Evolutionary conservation across 116 monocot genomes (phyloP).

Genomic region (Cymodocea nodosa): DNA sequence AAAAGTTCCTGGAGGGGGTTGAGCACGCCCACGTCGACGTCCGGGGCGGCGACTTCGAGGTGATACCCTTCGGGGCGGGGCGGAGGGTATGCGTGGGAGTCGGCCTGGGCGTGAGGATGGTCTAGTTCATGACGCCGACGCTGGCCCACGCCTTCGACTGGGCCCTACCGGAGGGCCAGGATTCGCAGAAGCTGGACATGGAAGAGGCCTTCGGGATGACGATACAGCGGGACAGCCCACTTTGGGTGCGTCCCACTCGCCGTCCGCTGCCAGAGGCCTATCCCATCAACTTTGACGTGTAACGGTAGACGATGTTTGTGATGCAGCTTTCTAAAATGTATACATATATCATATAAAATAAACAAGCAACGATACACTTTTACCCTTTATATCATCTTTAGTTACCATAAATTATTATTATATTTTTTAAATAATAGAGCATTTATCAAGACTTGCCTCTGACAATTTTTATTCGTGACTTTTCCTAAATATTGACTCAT

Average conservation of each 20-base stretch:
- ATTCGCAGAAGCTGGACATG: slow-evolving; percentile 38
- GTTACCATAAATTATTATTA: too few relatives aligned
- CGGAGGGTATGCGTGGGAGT: slow-evolving; percentile 59
- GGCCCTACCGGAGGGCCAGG: slow-evolving; percentile 33
- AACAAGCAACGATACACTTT: too few relatives aligned
- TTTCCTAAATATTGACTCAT: too few relatives aligned
- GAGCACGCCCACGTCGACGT: slow-evolving; percentile 21
- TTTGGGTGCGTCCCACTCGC: slow-evolving; percentile 19
- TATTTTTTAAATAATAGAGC: too few relatives aligned
- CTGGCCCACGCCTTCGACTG: slow-evolving; percentile 63
- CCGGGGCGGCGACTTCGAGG: slow-evolving; percentile 44
- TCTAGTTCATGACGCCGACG: slow-evolving; percentile 30
- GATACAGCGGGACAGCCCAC: slow-evolving; percentile 21
- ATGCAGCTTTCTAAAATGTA: too few relatives aligned
- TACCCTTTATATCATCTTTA: too few relatives aligned
- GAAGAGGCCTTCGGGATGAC: slow-evolving; percentile 47
- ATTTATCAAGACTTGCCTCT: too few relatives aligned
- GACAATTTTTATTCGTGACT: too few relatives aligned
- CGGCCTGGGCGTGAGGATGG: slow-evolving; percentile 43
- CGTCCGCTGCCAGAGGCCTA: slow-evolving; percentile 7
- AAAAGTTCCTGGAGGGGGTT: slow-evolving; percentile 15
- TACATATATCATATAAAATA: too few relatives aligned
- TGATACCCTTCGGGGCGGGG: slow-evolving; percentile 60
- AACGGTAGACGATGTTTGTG: too few relatives aligned
- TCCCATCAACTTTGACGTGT: too few relatives aligned